Conservation (phyloP, 768 basidiomycete species). For the Leccinum barrowsii region DNA sequence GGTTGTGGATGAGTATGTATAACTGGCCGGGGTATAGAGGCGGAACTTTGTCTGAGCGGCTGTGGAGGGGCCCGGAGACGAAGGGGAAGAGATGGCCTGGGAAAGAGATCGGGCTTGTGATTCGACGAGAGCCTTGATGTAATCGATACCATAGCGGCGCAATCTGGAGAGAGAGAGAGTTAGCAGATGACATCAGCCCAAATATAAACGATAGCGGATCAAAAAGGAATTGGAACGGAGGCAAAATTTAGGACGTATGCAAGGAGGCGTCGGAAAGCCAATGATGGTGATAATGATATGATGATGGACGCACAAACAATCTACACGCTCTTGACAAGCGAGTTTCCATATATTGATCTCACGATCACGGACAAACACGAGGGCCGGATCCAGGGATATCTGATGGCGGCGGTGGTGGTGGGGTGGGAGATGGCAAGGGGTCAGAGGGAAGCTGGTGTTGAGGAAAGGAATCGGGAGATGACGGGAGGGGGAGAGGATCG, state of each 20-base stretch:
- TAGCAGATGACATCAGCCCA: slow-evolving; percentile 7
- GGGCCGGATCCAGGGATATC: slow-evolving; percentile 16
- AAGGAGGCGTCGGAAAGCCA: background rate
- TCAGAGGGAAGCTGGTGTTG: slow-evolving; percentile 1
- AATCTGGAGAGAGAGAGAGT: slow-evolving; percentile 17
- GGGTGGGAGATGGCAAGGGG: background rate
- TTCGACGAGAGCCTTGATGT: slow-evolving; percentile 32
- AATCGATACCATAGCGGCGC: slow-evolving; percentile 31
- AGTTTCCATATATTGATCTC: slow-evolving; percentile 36
- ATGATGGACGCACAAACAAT: slow-evolving; percentile 26
- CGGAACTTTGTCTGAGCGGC: slow-evolving; percentile 24
- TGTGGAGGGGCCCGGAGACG: background rate
- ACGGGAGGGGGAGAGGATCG: background rate
- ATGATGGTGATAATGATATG: background rate
- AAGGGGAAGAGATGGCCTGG: background rate
- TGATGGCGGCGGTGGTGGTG: background rate
- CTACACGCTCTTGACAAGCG: slow-evolving; percentile 34
- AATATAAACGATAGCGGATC: slow-evolving; percentile 10
- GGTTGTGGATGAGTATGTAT: slow-evolving; percentile 25
- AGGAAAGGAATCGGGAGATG: background rate
- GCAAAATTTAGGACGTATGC: background rate
- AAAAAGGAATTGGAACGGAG: background rate
- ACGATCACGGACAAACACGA: slow-evolving; percentile 30
- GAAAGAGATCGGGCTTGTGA: slow-evolving; percentile 22
- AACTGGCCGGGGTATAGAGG: slow-evolving; percentile 32